phyloP scores from a whole-genome alignment of 371 early-diverging fungal genomes.

The Mortierella polycephala region DNA sequence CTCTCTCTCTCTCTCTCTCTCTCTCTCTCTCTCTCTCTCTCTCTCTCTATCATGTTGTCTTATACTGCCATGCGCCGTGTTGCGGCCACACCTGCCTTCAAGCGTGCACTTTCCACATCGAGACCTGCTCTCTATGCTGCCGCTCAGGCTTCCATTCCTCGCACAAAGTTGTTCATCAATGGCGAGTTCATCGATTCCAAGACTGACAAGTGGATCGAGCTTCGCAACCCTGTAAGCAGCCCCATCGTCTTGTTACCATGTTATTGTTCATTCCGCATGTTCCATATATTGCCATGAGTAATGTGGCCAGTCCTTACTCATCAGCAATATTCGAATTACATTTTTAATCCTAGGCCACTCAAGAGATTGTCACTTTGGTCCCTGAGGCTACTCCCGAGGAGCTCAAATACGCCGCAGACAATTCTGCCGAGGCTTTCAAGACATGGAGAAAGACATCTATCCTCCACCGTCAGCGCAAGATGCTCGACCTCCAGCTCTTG shows the following conservation, averaged over 20 bases:
- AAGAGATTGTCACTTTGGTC: slow-evolving; percentile 89
- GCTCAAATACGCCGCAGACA: slow-evolving; percentile 82
- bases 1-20: neutral
- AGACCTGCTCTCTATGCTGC: slow-evolving; percentile 38
- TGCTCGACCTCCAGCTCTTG: slow-evolving; percentile 92
- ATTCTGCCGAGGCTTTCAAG: slow-evolving; percentile 85
- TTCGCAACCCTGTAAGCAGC: slow-evolving; percentile 85
- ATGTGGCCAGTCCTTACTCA: no score
- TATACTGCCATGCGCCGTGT: slow-evolving; percentile 52
- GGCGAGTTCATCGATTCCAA: slow-evolving; percentile 94
- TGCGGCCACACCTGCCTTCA: slow-evolving; percentile 44
- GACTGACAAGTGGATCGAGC: slow-evolving; percentile 88
- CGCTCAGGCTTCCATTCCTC: slow-evolving; percentile 57
- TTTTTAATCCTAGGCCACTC: slow-evolving; percentile 80
- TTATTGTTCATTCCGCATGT: no score
- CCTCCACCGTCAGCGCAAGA: slow-evolving; percentile 87
- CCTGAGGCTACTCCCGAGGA: slow-evolving; percentile 93
- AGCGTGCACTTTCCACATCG: slow-evolving; percentile 47
- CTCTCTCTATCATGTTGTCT: slow-evolving; percentile 34
- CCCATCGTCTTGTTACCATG: neutral
- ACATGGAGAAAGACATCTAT: slow-evolving; percentile 90
- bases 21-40: neutral
- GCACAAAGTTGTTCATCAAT: slow-evolving; percentile 85
- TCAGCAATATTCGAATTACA: no score
- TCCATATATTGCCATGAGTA: neutral